phyloP scores from a whole-genome alignment of 2,329 filamentous ascomycete genomes.

The Helicocarpus griseus region DNA sequence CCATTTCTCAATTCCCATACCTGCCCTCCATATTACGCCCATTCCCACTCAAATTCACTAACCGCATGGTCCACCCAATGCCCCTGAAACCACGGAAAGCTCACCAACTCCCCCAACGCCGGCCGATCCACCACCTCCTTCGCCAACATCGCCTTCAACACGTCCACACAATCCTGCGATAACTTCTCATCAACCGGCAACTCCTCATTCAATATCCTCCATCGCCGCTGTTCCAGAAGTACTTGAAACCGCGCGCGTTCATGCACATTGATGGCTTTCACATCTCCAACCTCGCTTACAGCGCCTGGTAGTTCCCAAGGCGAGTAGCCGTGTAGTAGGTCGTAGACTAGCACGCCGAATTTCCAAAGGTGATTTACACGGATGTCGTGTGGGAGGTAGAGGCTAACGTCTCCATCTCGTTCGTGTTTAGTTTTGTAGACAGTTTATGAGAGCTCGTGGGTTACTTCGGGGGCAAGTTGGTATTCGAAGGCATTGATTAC shows the following conservation, averaged over 20 bases:
- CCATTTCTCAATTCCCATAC: too few relatives aligned
- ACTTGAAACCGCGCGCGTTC: constrained; percentile 2
- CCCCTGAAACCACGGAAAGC: constrained; percentile 22
- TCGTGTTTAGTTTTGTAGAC: not conserved
- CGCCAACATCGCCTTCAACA: constrained; percentile 17
- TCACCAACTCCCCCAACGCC: constrained; percentile 14
- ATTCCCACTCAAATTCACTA: constrained; percentile 1
- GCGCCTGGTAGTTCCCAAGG: constrained; percentile 22
- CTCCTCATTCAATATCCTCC: constrained; percentile 19
- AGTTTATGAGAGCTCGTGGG: constrained; percentile 10
- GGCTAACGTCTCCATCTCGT: not conserved
- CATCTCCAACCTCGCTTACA: constrained; percentile 4
- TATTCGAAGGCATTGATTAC: constrained; percentile 19
- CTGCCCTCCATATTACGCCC: too few relatives aligned
- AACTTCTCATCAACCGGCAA: constrained; percentile 18
- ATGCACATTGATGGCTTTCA: not conserved
- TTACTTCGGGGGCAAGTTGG: constrained; percentile 19
- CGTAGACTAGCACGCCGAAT: constrained; percentile 19
- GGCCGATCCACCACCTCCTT: constrained; percentile 17
- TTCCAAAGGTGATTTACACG: constrained; percentile 19
- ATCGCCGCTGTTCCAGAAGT: constrained; percentile 9
- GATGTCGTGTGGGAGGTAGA: constrained; percentile 12
- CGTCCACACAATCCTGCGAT: constrained; percentile 24
- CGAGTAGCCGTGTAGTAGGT: constrained; percentile 24
- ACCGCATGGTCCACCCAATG: constrained; percentile 10